Evolutionary conservation across 495 filamentous ascomycete species (phyloP).

Genomic region (Aspergillus olivimuriae): DNA sequence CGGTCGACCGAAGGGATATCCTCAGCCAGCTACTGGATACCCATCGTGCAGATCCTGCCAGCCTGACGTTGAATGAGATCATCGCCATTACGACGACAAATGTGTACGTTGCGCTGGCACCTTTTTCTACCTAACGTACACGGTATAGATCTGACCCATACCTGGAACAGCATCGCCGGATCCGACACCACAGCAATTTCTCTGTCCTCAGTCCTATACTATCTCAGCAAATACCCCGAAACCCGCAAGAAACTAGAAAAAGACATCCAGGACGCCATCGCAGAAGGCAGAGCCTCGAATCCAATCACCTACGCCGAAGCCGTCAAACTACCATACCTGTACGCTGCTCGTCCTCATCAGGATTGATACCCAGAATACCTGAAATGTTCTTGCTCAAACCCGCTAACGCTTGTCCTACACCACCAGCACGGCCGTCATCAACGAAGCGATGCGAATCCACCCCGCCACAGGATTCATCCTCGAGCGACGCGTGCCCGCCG

Average conservation of each 20-base stretch:
- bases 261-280: conserved; percentile 9
- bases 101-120: too few relatives aligned
- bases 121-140: background rate
- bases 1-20: conserved; percentile 28
- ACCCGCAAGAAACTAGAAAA: conserved; percentile 17
- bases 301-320: conserved; percentile 6
- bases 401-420: too few relatives aligned
- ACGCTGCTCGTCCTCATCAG: too few relatives aligned
- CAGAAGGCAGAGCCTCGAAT: conserved; percentile 20
- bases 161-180: conserved; percentile 48
- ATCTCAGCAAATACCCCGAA: conserved; percentile 34
- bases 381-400: too few relatives aligned
- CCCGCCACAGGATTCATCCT: conserved; percentile 22
- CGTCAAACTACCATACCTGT: conserved; percentile 41
- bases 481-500: conserved; percentile 27
- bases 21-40: conserved; percentile 22
- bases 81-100: conserved; percentile 26
- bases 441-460: conserved; percentile 30
- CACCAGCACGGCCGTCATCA: conserved; percentile 27
- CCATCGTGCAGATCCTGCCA: conserved; percentile 19
- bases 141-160: background rate
- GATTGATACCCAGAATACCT: too few relatives aligned
- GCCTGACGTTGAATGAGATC: conserved; percentile 20
- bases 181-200: conserved; percentile 47
- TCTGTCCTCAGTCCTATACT: conserved; percentile 46